These are phyloP conservation scores for Penicillium argentinense DNA, from an alignment of 495 filamentous ascomycete genomes.

Conservation along the genomic window DNA sequence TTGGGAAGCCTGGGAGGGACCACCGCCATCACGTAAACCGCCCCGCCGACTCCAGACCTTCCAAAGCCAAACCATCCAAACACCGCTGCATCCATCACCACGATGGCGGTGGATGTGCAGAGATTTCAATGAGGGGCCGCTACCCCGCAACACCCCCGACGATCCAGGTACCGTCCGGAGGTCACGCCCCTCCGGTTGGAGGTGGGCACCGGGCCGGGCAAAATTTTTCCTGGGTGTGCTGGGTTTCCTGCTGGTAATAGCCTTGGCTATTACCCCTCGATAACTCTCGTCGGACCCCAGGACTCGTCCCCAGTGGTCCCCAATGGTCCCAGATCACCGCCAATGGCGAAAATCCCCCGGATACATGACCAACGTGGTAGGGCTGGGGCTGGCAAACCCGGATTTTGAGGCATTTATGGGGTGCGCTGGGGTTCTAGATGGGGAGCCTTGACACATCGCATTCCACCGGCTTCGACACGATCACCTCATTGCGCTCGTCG, in stretches of 20 bases:
- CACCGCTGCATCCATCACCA: not conserved
- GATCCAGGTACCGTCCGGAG: constrained; percentile 33
- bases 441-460: not conserved
- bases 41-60: constrained; percentile 12
- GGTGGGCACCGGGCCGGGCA: constrained; percentile 20
- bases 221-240: not conserved
- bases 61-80: not conserved
- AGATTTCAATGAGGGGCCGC: not conserved
- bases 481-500: too few relatives aligned
- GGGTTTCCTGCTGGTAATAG: constrained; percentile 7
- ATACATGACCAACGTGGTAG: constrained; percentile 14
- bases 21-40: constrained; percentile 27
- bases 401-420: constrained; percentile 16
- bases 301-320: not conserved
- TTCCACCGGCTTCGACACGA: not conserved
- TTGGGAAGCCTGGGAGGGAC: not conserved
- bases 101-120: not conserved
- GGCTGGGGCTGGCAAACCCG: constrained; percentile 14
- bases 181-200: constrained; percentile 22
- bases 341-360: constrained; percentile 29
- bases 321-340: not conserved
- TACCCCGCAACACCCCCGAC: constrained; percentile 29
- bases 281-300: not conserved
- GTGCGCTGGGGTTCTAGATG: not conserved
- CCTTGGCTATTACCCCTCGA: constrained; percentile 10